These are phyloP conservation scores for Mycena indigotica DNA, from an alignment of 768 basidiomycete genomes.

Conservation along the genomic window DNA sequence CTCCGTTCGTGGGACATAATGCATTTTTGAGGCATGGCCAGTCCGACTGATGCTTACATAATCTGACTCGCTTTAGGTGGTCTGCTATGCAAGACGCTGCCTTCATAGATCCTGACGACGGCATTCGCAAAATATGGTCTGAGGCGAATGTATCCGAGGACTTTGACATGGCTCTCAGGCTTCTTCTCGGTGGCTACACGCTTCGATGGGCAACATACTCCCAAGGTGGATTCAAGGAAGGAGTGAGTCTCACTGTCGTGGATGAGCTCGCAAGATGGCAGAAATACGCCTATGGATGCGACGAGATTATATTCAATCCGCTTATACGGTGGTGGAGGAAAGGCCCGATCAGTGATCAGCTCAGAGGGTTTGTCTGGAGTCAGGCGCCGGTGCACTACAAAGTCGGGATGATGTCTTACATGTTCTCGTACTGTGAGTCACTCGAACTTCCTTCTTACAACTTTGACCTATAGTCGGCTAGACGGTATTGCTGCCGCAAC, in stretches of 20 bases:
- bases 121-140: slow-evolving; percentile 68
- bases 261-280: slow-evolving; percentile 93
- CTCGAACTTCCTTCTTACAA: not conserved
- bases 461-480: slow-evolving; percentile 28
- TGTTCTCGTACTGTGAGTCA: slow-evolving; percentile 18
- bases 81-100: slow-evolving; percentile 84
- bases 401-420: slow-evolving; percentile 71
- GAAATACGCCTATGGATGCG: slow-evolving; percentile 62
- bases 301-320: slow-evolving; percentile 86
- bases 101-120: slow-evolving; percentile 65
- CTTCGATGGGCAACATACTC: slow-evolving; percentile 86
- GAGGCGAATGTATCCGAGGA: slow-evolving; percentile 82
- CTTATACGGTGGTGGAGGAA: slow-evolving; percentile 71
- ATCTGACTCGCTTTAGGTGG: slow-evolving; percentile 55
- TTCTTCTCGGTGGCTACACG: slow-evolving; percentile 71
- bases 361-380: slow-evolving; percentile 76
- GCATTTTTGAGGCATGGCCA: slow-evolving; percentile 67
- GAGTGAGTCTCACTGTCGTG: slow-evolving; percentile 81
- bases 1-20: slow-evolving; percentile 84
- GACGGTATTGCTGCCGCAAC: slow-evolving; percentile 71
- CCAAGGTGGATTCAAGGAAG: slow-evolving; percentile 85
- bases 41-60: not conserved
- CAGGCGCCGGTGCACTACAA: slow-evolving; percentile 79
- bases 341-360: slow-evolving; percentile 79
- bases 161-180: slow-evolving; percentile 73